Conservation (phyloP, 1,284 basidiomycete species). For the Vanrija pseudolonga region DNA sequence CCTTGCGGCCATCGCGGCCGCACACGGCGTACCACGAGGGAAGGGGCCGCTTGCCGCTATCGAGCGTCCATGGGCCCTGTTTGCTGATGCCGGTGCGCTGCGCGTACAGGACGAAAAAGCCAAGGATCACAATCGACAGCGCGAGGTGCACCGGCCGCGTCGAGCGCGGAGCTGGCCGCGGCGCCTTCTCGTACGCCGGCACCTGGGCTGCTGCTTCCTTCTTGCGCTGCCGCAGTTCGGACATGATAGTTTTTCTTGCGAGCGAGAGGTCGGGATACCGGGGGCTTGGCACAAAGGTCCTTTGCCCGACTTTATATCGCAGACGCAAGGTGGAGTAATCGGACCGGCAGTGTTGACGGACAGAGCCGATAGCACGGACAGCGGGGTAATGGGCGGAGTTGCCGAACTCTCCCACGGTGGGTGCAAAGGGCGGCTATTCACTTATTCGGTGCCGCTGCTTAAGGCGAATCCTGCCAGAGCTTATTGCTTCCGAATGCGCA, state of each 20-base stretch:
- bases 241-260: no score
- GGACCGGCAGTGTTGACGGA: no score
- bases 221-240: no score
- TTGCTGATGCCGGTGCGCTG: slow-evolving; percentile 15
- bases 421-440: not conserved
- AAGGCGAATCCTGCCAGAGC: not conserved
- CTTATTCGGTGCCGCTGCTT: no score
- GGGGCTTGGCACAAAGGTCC: not conserved
- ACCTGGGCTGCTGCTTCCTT: no score
- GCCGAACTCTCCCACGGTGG: slow-evolving; percentile 2
- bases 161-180: slow-evolving; percentile 15
- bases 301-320: not conserved
- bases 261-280: no score
- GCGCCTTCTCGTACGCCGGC: not conserved
- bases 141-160: slow-evolving; percentile 34
- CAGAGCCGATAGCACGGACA: no score
- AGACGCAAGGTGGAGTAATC: not conserved
- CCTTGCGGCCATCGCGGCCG: slow-evolving; percentile 28
- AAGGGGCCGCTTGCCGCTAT: slow-evolving; percentile 10
- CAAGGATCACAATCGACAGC: slow-evolving; percentile 36
- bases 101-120: slow-evolving; percentile 33
- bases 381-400: not conserved
- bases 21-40: slow-evolving; percentile 37
- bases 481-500: no score
- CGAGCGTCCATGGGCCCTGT: slow-evolving; percentile 5